Percentiles rank a stretch among this genome's conserved stretches.
Conservation (phyloP, 805 yeast genomes). For the Cyberlindnera xishuangbannaensis region DNA sequence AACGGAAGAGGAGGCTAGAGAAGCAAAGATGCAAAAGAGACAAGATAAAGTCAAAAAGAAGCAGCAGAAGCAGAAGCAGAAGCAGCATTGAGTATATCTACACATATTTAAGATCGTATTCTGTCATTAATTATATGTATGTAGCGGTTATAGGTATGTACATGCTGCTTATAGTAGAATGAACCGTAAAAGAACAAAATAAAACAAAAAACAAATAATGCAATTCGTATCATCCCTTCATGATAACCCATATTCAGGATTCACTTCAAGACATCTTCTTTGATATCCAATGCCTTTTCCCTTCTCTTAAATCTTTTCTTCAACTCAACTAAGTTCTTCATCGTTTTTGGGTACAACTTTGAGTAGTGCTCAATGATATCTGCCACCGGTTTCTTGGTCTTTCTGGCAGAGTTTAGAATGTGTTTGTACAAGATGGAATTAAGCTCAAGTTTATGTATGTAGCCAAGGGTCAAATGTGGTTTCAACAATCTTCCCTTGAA, state of each 20-base stretch:
- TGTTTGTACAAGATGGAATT: slow-evolving; percentile 23
- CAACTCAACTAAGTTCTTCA: slow-evolving; percentile 25
- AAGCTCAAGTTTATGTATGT: slow-evolving; percentile 19
- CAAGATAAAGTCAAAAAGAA: no score
- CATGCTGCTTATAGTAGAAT: no score
- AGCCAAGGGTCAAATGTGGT: slow-evolving; percentile 26
- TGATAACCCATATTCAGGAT: no score
- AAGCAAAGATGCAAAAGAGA: slow-evolving; percentile 12
- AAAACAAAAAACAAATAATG: no score
- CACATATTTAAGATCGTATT: not conserved
- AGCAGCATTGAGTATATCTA: no score
- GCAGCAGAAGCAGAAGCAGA: slow-evolving; percentile 1
- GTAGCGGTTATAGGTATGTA: not conserved
- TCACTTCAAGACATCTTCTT: no score
- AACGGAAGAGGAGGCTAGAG: slow-evolving; percentile 6
- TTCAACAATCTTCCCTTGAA: slow-evolving; percentile 17
- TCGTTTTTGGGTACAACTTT: slow-evolving; percentile 26
- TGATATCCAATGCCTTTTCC: slow-evolving; percentile 1
- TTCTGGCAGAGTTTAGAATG: slow-evolving; percentile 10
- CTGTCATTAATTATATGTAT: no score
- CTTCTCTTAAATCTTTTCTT: slow-evolving; percentile 6
- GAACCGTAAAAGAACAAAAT: no score
- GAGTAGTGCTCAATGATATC: slow-evolving; percentile 18
- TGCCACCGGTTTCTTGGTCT: slow-evolving; percentile 7
- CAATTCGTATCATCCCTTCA: no score